These are phyloP conservation scores for Fusarium sublunatum DNA, from an alignment of 2,329 filamentous ascomycete species.

Conservation along the genomic window DNA sequence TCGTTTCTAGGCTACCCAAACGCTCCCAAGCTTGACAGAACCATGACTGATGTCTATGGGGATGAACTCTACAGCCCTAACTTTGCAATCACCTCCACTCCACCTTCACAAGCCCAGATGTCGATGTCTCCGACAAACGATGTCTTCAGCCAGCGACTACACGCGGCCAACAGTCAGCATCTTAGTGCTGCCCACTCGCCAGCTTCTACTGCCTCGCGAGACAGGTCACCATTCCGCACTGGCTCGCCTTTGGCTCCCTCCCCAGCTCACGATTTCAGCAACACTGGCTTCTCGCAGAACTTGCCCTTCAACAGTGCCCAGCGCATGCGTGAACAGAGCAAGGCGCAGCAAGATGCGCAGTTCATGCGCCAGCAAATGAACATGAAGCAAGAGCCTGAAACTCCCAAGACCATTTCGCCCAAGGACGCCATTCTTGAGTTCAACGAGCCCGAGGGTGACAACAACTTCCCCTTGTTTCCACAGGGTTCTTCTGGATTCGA, in stretches of 20 bases:
- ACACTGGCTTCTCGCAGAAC: slow-evolving; percentile 29
- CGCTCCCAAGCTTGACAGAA: slow-evolving; percentile 82
- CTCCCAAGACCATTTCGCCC: slow-evolving; percentile 90
- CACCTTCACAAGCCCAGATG: slow-evolving; percentile 60
- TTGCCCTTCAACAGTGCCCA: slow-evolving; percentile 64
- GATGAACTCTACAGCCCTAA: slow-evolving; percentile 86
- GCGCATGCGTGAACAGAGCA: slow-evolving; percentile 69
- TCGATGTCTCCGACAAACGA: slow-evolving; percentile 64
- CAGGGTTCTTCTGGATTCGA: slow-evolving; percentile 63
- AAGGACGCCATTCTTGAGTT: slow-evolving; percentile 93
- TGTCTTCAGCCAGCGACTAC: slow-evolving; percentile 79
- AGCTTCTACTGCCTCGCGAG: slow-evolving; percentile 63
- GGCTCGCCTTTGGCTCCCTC: slow-evolving; percentile 70
- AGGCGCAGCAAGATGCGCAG: slow-evolving; percentile 68
- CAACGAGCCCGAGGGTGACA: slow-evolving; percentile 76
- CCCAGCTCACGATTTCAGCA: slow-evolving; percentile 57
- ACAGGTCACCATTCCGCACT: slow-evolving; percentile 84
- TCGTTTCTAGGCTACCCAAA: slow-evolving; percentile 61
- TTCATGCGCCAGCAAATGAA: slow-evolving; percentile 56
- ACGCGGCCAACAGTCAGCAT: slow-evolving; percentile 81
- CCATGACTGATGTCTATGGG: slow-evolving; percentile 85
- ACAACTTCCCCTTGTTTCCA: slow-evolving; percentile 79
- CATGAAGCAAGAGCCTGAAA: slow-evolving; percentile 57
- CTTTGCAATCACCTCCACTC: slow-evolving; percentile 68
- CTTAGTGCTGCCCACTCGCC: slow-evolving; percentile 68